Evolutionary conservation across 179 eudicot genomes (phyloP).

Genomic region (Silene coronaria): DNA sequence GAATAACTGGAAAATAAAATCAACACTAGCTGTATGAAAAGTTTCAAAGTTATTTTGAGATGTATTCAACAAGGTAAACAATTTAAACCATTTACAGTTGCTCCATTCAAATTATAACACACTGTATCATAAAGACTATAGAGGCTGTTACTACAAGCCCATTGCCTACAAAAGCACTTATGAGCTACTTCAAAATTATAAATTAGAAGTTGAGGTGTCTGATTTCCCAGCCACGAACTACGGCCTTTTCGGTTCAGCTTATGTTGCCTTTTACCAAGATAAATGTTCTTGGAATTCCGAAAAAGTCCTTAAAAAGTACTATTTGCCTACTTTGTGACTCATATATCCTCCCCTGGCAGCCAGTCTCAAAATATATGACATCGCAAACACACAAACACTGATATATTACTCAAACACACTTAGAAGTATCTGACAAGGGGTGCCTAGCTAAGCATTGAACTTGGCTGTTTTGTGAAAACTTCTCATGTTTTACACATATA

Average conservation of each 20-base stretch:
- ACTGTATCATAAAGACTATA: not conserved
- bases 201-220: not conserved
- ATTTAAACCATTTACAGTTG: not conserved
- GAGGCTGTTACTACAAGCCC: not conserved
- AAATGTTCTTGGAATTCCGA: not conserved
- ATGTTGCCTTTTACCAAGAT: not conserved
- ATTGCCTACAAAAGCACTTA: not conserved
- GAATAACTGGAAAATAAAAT: not conserved
- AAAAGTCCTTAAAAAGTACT: not conserved
- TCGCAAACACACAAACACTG: not conserved
- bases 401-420: not conserved
- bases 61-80: not conserved
- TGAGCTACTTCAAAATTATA: not conserved
- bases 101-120: not conserved
- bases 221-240: not conserved
- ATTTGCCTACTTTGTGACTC: conserved; percentile 4
- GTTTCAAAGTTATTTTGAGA: not conserved
- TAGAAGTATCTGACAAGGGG: not conserved
- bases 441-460: not conserved
- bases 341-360: not conserved
- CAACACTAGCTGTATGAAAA: not conserved
- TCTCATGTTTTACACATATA: not conserved
- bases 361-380: not conserved
- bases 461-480: not conserved
- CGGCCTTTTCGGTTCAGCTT: not conserved